Evolutionary conservation across 768 basidiomycete genomes (phyloP).

Genomic region (Crassisporium funariophilum): DNA sequence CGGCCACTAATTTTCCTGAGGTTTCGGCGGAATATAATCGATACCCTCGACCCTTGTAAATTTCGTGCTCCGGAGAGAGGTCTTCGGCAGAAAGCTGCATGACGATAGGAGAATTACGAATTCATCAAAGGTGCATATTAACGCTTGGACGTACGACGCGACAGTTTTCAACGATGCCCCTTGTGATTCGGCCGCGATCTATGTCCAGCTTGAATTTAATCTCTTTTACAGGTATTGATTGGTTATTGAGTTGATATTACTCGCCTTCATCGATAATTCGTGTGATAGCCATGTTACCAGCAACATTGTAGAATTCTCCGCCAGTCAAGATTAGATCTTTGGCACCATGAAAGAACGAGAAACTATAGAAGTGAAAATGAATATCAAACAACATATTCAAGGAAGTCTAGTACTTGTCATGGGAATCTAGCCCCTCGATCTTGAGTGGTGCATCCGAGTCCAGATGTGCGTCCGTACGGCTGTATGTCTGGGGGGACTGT

Average conservation of each 20-base stretch:
- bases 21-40: slow-evolving; percentile 2
- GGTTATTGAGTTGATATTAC: background rate
- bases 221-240: background rate
- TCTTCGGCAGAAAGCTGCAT: slow-evolving; percentile 1
- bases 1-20: background rate
- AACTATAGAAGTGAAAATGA: no score
- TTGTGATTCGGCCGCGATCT: background rate
- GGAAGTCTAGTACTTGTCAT: no score
- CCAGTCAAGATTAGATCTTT: background rate
- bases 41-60: slow-evolving; percentile 8
- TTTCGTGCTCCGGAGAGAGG: slow-evolving; percentile 2
- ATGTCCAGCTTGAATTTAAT: background rate
- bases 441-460: no score
- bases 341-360: background rate
- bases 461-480: no score
- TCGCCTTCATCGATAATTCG: background rate
- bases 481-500: no score
- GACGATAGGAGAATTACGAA: background rate
- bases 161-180: background rate
- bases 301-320: slow-evolving; percentile 1
- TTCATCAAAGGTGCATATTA: background rate
- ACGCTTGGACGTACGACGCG: background rate
- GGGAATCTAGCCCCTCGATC: no score
- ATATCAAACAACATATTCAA: no score
- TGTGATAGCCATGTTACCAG: background rate